Evolutionary conservation across 306 rosid species (phyloP).

Genomic region (Fragaria iinumae): DNA sequence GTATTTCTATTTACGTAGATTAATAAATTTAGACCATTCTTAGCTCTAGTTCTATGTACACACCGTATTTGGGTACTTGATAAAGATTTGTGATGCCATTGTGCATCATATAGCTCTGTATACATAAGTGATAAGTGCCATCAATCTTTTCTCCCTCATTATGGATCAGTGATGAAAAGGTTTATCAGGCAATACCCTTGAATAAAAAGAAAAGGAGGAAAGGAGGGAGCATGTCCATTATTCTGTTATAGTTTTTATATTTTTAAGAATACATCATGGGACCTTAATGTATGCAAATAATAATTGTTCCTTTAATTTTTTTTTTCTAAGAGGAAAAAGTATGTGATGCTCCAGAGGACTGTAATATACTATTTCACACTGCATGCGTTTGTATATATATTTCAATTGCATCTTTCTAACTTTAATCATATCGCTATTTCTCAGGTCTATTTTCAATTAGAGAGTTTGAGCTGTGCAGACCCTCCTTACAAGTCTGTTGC

Average conservation of each 20-base stretch:
- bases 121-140: background rate
- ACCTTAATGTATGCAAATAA: background rate
- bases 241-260: background rate
- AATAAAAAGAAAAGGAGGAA: background rate
- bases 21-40: background rate
- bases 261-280: background rate
- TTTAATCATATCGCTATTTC: constrained; percentile 15
- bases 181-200: background rate
- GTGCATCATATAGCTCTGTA: background rate
- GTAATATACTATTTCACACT: background rate
- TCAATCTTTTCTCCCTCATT: no score
- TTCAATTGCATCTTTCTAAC: constrained; percentile 26
- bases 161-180: background rate
- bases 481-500: constrained; percentile 84
- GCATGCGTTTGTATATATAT: background rate
- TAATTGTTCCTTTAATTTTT: background rate
- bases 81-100: background rate
- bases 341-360: background rate
- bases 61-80: background rate
- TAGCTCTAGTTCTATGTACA: background rate
- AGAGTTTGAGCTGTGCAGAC: constrained; percentile 67
- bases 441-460: constrained; percentile 95
- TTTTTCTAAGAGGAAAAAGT: background rate
- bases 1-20: background rate
- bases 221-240: background rate